These are phyloP conservation scores for Eucalyptus marginata DNA, from an alignment of 345 rosid species.

Conservation along the genomic window DNA sequence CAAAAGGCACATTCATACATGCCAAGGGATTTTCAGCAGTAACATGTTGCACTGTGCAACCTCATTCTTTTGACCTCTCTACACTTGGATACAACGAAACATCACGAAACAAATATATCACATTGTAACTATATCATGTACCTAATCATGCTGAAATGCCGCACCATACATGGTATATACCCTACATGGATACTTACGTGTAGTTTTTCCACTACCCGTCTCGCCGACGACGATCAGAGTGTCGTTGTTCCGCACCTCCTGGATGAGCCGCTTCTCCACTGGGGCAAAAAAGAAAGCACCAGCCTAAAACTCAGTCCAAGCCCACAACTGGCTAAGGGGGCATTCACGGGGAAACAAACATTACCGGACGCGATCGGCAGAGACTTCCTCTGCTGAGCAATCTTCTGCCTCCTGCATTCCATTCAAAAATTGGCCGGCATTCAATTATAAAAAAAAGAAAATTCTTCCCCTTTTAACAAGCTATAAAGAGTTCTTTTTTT, in stretches of 20 bases:
- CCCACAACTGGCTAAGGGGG: background rate
- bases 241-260: constrained; percentile 56
- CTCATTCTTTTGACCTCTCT: background rate
- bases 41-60: background rate
- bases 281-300: background rate
- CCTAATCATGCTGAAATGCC: background rate
- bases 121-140: background rate
- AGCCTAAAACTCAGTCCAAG: background rate
- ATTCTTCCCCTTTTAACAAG: background rate
- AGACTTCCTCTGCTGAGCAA: constrained; percentile 54
- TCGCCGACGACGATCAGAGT: constrained; percentile 81
- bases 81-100: background rate
- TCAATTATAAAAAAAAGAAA: background rate
- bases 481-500: background rate
- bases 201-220: constrained; percentile 96
- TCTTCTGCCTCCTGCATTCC: constrained; percentile 30
- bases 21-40: background rate
- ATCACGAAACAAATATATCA: background rate
- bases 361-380: constrained; percentile 86
- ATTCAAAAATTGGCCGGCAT: background rate
- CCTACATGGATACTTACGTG: constrained; percentile 34
- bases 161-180: background rate
- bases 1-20: background rate
- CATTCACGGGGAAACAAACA: background rate
- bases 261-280: constrained; percentile 69